These are phyloP conservation scores for Leishmania amazonensis DNA, from an alignment of 208 protist species.

Conservation along the genomic window DNA sequence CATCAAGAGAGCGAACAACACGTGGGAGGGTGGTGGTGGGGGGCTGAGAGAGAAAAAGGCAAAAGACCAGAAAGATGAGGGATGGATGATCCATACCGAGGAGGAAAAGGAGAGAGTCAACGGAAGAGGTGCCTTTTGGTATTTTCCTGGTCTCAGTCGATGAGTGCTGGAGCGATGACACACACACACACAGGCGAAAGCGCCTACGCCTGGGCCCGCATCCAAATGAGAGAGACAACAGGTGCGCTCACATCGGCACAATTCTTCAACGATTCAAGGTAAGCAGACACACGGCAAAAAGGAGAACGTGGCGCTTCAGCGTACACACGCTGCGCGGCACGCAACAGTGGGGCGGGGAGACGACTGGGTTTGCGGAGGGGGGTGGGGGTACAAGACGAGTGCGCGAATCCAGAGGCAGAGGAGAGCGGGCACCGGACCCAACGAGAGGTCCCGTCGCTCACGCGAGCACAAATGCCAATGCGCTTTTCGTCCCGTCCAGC, in stretches of 20 bases:
- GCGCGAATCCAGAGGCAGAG: not conserved
- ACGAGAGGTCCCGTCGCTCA: too few species aligned
- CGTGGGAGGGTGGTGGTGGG: too few species aligned
- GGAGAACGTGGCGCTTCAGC: not conserved
- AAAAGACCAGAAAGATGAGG: not conserved
- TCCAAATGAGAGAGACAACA: not conserved
- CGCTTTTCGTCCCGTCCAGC: not conserved
- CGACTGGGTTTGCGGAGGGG: too few species aligned
- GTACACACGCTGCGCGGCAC: not conserved
- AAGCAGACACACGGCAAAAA: not conserved
- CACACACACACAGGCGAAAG: too few species aligned
- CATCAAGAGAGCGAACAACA: too few species aligned
- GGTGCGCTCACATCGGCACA: not conserved
- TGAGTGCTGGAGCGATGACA: not conserved
- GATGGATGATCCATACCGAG: not conserved
- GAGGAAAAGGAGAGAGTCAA: not conserved
- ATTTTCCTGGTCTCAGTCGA: not conserved
- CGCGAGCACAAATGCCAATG: not conserved
- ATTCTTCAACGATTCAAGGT: not conserved
- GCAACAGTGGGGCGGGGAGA: not conserved
- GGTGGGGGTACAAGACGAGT: not conserved
- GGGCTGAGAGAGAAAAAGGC: not conserved
- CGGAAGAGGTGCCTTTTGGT: not conserved
- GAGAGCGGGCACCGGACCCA: not conserved
- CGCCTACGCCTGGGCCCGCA: too few species aligned